Evolutionary conservation across 768 basidiomycete genomes (phyloP).

Genomic region (Steccherinum ochraceum): DNA sequence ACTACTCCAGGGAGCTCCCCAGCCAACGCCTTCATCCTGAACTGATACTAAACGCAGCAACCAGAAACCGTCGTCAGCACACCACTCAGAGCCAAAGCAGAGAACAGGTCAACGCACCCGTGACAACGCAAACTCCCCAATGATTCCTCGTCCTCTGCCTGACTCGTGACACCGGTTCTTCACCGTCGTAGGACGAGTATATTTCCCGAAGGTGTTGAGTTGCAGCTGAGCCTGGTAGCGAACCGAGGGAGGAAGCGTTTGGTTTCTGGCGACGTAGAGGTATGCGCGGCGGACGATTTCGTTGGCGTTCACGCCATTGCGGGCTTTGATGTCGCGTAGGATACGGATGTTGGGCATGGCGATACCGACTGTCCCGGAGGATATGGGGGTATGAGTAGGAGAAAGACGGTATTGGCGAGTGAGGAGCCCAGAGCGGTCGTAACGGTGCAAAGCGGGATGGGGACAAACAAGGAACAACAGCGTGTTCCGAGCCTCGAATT

Average conservation of each 20-base stretch:
- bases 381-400: conserved; percentile 1
- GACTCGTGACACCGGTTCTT: conserved; percentile 86
- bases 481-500: no score
- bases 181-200: conserved; percentile 80
- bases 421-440: no score
- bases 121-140: conserved; percentile 83
- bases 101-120: conserved; percentile 43
- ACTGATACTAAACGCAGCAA: conserved; percentile 64
- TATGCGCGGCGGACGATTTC: conserved; percentile 87
- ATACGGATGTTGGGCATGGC: conserved; percentile 36
- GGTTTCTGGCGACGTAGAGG: conserved; percentile 89
- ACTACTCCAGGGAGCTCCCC: conserved; percentile 84
- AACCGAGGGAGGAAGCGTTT: conserved; percentile 78
- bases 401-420: no score
- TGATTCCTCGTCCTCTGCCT: conserved; percentile 81
- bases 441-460: no score
- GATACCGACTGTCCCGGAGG: conserved; percentile 16
- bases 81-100: background rate
- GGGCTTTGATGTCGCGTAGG: conserved; percentile 74
- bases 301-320: conserved; percentile 60
- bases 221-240: conserved; percentile 94
- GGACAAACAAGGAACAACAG: background rate
- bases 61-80: no score
- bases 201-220: conserved; percentile 77
- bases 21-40: conserved; percentile 75